A percentile compares a stretch with the other conserved stretches of the same genome.
Conservation (phyloP, 1,284 basidiomycete genomes). For the Ustilago nuda region DNA sequence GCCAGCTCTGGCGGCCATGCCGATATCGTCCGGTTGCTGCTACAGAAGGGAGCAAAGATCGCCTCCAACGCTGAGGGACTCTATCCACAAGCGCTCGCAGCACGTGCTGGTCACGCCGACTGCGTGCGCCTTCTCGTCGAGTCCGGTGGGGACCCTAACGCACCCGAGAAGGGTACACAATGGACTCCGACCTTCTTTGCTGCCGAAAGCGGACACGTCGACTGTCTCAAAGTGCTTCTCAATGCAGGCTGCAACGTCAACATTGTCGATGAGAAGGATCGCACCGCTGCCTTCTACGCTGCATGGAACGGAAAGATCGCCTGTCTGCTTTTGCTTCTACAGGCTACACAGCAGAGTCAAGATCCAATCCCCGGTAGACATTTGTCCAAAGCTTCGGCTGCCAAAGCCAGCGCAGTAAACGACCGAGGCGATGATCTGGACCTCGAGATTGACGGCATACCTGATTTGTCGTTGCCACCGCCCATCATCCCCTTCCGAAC, state of each 20-base stretch:
- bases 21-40: constrained; percentile 82
- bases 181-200: constrained; percentile 99
- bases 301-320: constrained; percentile 95
- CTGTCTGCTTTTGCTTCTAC: constrained; percentile 71
- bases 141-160: constrained; percentile 72
- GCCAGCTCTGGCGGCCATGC: constrained; percentile 90
- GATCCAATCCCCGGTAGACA: constrained; percentile 7
- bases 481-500: constrained; percentile 88
- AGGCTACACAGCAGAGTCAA: constrained; percentile 53
- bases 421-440: constrained; percentile 57
- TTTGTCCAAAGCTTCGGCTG: constrained; percentile 20
- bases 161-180: constrained; percentile 91
- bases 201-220: constrained; percentile 84
- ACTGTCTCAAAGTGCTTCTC: constrained; percentile 82
- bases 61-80: constrained; percentile 92
- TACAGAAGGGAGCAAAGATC: constrained; percentile 82
- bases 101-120: constrained; percentile 89
- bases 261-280: constrained; percentile 84
- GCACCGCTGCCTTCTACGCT: constrained; percentile 90
- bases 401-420: constrained; percentile 20
- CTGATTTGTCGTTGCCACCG: constrained; percentile 90
- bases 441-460: constrained; percentile 82
- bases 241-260: constrained; percentile 81
- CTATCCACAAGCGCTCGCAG: constrained; percentile 96
- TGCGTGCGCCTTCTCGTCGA: constrained; percentile 83